These are phyloP conservation scores for Hypoxylon fuscum DNA, from an alignment of 495 filamentous ascomycete genomes.

Conservation along the genomic window DNA sequence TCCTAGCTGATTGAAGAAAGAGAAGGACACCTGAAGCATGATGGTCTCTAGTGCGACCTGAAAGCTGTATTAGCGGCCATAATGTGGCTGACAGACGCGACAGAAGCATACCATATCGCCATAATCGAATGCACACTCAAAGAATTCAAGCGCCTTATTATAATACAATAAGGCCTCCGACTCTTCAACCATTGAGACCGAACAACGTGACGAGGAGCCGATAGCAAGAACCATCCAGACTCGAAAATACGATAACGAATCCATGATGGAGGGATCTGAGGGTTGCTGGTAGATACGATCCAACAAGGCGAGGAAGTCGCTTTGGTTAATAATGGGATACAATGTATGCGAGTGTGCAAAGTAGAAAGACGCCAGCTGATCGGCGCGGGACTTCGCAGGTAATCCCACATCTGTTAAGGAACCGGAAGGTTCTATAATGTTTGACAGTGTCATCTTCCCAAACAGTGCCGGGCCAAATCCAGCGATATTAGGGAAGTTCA, in stretches of 20 bases:
- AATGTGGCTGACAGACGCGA: background rate
- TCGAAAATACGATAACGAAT: slow-evolving; percentile 46
- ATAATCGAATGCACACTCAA: slow-evolving; percentile 48
- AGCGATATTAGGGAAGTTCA: slow-evolving; percentile 23
- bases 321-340: slow-evolving; percentile 48
- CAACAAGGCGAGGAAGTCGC: slow-evolving; percentile 43
- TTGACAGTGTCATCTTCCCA: slow-evolving; percentile 31
- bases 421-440: slow-evolving; percentile 27
- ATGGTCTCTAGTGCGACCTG: slow-evolving; percentile 51
- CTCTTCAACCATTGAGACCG: slow-evolving; percentile 51
- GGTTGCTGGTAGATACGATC: slow-evolving; percentile 45
- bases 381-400: slow-evolving; percentile 42
- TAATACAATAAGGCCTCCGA: slow-evolving; percentile 48
- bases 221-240: slow-evolving; percentile 56
- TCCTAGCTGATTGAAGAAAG: slow-evolving; percentile 54
- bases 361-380: slow-evolving; percentile 48
- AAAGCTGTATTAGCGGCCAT: background rate
- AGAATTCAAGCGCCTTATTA: slow-evolving; percentile 52
- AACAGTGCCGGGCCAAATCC: slow-evolving; percentile 28
- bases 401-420: slow-evolving; percentile 30
- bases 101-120: slow-evolving; percentile 47
- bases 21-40: slow-evolving; percentile 55
- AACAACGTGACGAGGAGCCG: slow-evolving; percentile 51
- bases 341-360: slow-evolving; percentile 55
- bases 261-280: slow-evolving; percentile 37